Evolutionary conservation across 1,139 yeast genomes (phyloP), one percentile per base, ranked within the genome.

Genomic region (Taphrina pruni): DNA sequence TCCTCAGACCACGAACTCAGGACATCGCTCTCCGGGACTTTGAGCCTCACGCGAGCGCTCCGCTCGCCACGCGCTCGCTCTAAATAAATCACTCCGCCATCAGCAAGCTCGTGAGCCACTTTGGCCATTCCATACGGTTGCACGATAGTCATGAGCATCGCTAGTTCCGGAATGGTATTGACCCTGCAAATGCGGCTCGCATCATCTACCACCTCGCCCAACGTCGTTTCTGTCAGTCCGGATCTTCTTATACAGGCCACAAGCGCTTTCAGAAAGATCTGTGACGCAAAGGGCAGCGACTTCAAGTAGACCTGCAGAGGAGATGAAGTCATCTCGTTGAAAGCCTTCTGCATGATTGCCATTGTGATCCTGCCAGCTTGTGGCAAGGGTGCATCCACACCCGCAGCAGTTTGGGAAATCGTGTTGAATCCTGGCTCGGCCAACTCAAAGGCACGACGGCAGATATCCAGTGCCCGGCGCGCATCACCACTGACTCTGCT

Each of bases 401-500:
- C 66, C 17, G 56, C 41, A 4, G 2, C 32, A 45, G 8, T 8
- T 41, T 21, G 11, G 2, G 56, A 6, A 7, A 32, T 14, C 6
- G 66, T 12, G 21, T 11, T 38, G 36, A 64, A 55, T 21, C 52
- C 61, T n/a, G 70, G 66, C 75, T 90, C 96, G 0, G 97, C 97
- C 51, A 93, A 82, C 76, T 92, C 97, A 7, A 93, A 90, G 0
- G 98, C 97, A 71, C 98, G 81, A 57, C 95, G 84, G 76, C 97
- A 90, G 17, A 94, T 90, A 71, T 90, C 90, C 69, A 95, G 81
- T 0, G 97, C 98, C 73, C 98, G 82, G 75, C 99, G 83, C 1
- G 98, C 99, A 81, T 94, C 99, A 70, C 99, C 99, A 77, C 95
- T 89, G 4, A 94, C 97, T 79, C 96, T 88, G 7, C 98, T 97